These are phyloP conservation scores for Fusarium duplospermum DNA, from an alignment of 2,329 filamentous ascomycete species.

Conservation along the genomic window DNA sequence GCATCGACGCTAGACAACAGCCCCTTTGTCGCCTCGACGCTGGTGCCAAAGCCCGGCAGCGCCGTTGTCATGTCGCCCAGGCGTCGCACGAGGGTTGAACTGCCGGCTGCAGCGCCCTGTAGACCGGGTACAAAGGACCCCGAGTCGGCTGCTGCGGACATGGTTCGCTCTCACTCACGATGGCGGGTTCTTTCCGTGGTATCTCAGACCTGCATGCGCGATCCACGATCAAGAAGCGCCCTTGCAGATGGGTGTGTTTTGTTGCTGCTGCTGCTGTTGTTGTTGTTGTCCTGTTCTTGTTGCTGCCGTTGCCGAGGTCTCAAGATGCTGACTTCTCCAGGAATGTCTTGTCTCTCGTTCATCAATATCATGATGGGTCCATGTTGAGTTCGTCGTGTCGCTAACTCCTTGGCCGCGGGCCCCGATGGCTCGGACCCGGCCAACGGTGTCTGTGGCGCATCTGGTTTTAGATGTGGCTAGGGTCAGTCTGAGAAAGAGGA, in stretches of 20 bases:
- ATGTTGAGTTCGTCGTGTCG: background rate
- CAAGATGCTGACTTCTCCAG: background rate
- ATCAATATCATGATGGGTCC: background rate
- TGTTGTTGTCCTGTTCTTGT: background rate
- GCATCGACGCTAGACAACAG: constrained; percentile 44
- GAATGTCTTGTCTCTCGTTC: background rate
- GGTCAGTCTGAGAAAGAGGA: background rate
- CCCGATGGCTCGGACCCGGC: background rate
- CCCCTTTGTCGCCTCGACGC: constrained; percentile 30
- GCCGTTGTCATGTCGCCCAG: constrained; percentile 37
- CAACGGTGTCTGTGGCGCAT: constrained; percentile 10
- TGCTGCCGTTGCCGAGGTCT: background rate
- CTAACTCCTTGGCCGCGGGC: background rate
- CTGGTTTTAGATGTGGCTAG: constrained; percentile 19
- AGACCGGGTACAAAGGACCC: constrained; percentile 19
- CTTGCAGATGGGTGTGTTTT: background rate
- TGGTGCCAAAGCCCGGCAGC: constrained; percentile 27
- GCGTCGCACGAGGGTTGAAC: constrained; percentile 29
- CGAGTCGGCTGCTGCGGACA: constrained; percentile 31
- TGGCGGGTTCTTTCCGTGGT: constrained; percentile 9
- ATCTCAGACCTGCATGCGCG: constrained; percentile 6
- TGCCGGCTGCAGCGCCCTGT: constrained; percentile 26
- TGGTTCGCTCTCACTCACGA: constrained; percentile 4
- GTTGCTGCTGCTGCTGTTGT: background rate
- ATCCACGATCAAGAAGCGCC: background rate